Base-by-base conservation (phyloP, 306 rosid species). In the peach (Prunus persica) region DNA sequence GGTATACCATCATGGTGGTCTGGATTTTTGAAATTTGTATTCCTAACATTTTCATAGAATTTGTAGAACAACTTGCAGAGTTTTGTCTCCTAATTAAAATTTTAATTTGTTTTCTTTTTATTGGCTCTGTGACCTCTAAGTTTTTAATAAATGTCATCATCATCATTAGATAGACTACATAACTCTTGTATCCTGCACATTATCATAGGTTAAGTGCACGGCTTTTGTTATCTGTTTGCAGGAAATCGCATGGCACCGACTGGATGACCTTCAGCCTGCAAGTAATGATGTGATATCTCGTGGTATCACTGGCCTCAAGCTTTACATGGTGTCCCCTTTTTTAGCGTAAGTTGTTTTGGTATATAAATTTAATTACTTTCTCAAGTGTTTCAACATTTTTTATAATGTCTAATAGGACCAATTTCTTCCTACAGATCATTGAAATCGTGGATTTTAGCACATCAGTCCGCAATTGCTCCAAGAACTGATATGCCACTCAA, bases 281-380 rank as follows among this genome's bases (percentile, higher is more conserved):
- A 92, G 82, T 84, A 86, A 74, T 74, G 97, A 92, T 34, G 97
- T 92, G 77, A 95, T 95, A 89, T 92, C 97, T 73, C 98, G 97
- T 82, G 96, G 97, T 73, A 82, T 86, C 81, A 90, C 88, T 32
- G 98, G 98, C 78, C 97, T 95, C 81, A 95, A 95, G 87, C 93
- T 95, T 81, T 95, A 95, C 82, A 95, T 95, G 98, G 98, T 95
- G 84, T 81, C 98, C 72, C 98, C 98, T 78, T 95, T 95, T 82
- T 80, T 95, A 45, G 87, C 84, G 97, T 95, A 86, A 86, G 98
- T 81, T 80, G 67, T 81, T 58, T 38, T 49, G 22, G 19, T 55
- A 18, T 65, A 61, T 68, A 60, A 74, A 11, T 69, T 84, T 74
- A 72, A 32, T 89, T 49, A 76, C 79, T 80, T 76, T 65, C 71